These are phyloP conservation scores for Alternaria sp. DNA, from an alignment of 2,329 filamentous ascomycete genomes.

Conservation along the genomic window DNA sequence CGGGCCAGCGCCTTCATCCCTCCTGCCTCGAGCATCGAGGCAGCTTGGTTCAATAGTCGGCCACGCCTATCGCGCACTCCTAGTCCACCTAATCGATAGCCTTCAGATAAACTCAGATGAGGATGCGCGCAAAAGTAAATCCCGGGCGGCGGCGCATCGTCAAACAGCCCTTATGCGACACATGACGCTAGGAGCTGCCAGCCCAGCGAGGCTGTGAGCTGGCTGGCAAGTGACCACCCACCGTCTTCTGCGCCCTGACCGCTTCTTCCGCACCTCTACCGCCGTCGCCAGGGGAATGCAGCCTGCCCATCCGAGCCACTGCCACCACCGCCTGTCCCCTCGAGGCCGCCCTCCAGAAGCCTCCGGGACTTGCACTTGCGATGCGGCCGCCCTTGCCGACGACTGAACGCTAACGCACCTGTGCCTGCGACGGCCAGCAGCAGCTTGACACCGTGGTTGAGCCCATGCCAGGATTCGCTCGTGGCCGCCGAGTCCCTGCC, in stretches of 20 bases:
- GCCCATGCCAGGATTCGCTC: conserved; percentile 14
- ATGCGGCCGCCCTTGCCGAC: conserved; percentile 30
- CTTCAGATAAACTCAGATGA: background rate
- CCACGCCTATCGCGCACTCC: background rate
- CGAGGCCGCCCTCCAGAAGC: conserved; percentile 4
- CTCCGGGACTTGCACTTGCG: conserved; percentile 11
- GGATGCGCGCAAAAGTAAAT: conserved; percentile 4
- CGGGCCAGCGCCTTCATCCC: conserved; percentile 1
- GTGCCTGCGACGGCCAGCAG: conserved; percentile 16
- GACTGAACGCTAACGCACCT: conserved; percentile 11
- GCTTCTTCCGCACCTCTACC: conserved; percentile 28
- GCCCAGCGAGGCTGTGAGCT: conserved; percentile 32
- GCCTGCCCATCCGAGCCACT: conserved; percentile 1
- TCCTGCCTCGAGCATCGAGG: background rate
- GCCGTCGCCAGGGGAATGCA: conserved; percentile 34
- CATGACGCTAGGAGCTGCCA: conserved; percentile 30
- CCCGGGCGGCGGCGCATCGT: conserved; percentile 24
- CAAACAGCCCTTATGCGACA: conserved; percentile 35
- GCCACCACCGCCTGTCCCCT: conserved; percentile 2
- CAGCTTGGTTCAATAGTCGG: background rate
- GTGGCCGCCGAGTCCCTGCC: conserved; percentile 21
- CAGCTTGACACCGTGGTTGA: conserved; percentile 14
- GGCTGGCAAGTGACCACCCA: conserved; percentile 30
- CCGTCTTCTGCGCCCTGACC: conserved; percentile 27
- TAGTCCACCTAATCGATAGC: background rate